A percentile compares a stretch with the other conserved stretches of the same genome.
phyloP scores from a whole-genome alignment of 257 asterid species.

The Solanum bukasovii region DNA sequence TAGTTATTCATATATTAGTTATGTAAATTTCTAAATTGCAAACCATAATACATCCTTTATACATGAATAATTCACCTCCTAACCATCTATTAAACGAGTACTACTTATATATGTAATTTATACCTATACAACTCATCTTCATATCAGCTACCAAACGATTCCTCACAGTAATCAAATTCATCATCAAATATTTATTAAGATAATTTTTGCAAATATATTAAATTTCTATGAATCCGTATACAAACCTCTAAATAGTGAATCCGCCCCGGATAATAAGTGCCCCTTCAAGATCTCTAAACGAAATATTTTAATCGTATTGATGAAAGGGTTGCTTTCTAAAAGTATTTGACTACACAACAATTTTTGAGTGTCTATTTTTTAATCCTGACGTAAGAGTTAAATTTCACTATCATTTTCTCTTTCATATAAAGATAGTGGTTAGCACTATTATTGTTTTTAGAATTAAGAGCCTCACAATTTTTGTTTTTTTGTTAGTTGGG shows the following conservation, averaged over 20 bases:
- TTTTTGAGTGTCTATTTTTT: too few species aligned
- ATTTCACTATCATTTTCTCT: too few species aligned
- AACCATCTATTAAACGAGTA: not conserved
- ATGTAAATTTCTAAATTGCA: not conserved
- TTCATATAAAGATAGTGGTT: not conserved
- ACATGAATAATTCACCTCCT: too few species aligned
- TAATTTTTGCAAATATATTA: not conserved
- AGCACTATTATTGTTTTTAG: not conserved
- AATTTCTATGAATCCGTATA: not conserved
- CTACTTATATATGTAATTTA: not conserved
- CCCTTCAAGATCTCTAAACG: not conserved
- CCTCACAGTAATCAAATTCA: too few species aligned
- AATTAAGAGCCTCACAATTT: not conserved
- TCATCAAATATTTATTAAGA: not conserved
- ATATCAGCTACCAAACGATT: rapidly evolving
- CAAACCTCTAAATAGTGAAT: not conserved
- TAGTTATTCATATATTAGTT: too few species aligned
- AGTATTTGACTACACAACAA: not conserved
- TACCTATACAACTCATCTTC: not conserved
- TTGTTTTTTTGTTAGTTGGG: not conserved
- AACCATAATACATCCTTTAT: not conserved
- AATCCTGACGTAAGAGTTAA: too few species aligned
- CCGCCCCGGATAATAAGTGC: not conserved
- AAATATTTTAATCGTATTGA: not conserved
- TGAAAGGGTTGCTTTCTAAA: not conserved